Base-by-base conservation (phyloP, 2,329 filamentous ascomycete species). In the Ophiocordyceps sinensis region DNA sequence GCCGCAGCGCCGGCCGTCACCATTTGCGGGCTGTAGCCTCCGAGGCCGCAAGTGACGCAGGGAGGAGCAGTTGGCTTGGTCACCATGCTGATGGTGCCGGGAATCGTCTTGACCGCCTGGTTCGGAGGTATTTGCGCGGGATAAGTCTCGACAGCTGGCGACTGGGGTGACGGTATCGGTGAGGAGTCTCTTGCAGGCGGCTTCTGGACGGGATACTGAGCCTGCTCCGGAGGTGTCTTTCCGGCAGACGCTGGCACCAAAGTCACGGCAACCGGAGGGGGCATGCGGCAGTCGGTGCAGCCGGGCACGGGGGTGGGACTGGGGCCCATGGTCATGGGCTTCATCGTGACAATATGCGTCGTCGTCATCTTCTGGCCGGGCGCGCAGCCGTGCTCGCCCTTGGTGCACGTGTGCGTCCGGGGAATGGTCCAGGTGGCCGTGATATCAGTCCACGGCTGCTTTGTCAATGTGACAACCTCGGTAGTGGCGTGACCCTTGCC, bases 381-480 rank as follows among this genome's bases (percentile, higher is more conserved):
- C 13, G 44, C 45, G 51, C 57, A 60, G 34, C 49, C 50, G 9
- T 44, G 30, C 42, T 54, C 49, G 35, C 51, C 51, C 30, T 46
- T 39, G 13, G 45, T 43, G 41, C 57, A 60, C 13, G 49, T 52
- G 34, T 55, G 49, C 0, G 51, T 53, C 30, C 51, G 45, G 34
- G 55, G 54, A 30, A 60, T 49, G 15, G 52, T 57, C 48, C 44
- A 56, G 15, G 51, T 51, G 3, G 46, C 51, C 1, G 53, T 57
- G 7, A 48, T 49, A 39, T 58, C 44, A 13, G 51, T 45, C 37
- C 46, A 47, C 3, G 49, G 38, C 8, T 45, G 41, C 12, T 49
- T 50, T 0, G 53, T 55, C 7, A 46, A 43, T 11, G 48, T 47
- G 12, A 55, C 28, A 8, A 54, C 44, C 41, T 56, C 47, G 11